Conservation (phyloP, 305 asterid genomes). For the Fraxinus latifolia region DNA sequence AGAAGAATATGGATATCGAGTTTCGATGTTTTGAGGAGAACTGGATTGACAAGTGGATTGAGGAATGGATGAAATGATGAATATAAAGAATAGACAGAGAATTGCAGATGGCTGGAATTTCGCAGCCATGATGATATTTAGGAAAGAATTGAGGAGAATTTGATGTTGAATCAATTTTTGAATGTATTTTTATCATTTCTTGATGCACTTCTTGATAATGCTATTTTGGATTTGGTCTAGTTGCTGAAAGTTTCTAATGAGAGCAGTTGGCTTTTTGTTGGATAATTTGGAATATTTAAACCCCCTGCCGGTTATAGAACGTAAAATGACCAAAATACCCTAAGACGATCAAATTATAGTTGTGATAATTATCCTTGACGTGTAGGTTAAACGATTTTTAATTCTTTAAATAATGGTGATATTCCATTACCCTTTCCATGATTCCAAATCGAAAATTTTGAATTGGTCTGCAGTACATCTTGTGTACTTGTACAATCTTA, state of each 20-base stretch:
- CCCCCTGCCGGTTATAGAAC: neutral
- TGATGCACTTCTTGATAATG: slow-evolving; percentile 10
- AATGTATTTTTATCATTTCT: slow-evolving; percentile 47
- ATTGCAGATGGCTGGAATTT: slow-evolving; percentile 20
- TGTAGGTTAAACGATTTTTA: neutral
- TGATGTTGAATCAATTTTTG: slow-evolving; percentile 22
- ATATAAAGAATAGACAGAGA: slow-evolving; percentile 28
- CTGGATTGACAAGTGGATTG: slow-evolving; percentile 33
- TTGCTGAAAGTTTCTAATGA: slow-evolving; percentile 59
- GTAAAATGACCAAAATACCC: slow-evolving; percentile 32
- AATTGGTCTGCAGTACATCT: neutral
- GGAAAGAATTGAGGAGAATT: slow-evolving; percentile 15
- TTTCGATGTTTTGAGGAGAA: slow-evolving; percentile 59
- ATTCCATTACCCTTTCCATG: slow-evolving; percentile 8
- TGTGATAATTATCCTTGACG: neutral
- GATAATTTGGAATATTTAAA: slow-evolving; percentile 30
- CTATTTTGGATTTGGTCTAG: slow-evolving; percentile 33
- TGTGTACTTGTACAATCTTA: neutral
- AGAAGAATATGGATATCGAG: slow-evolving; percentile 50
- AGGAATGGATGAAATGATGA: slow-evolving; percentile 34
- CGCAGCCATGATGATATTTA: slow-evolving; percentile 58
- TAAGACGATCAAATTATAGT: neutral
- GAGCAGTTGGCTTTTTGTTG: slow-evolving; percentile 49
- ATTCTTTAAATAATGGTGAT: neutral
- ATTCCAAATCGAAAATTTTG: slow-evolving; percentile 20